phyloP scores from a whole-genome alignment of 2,329 filamentous ascomycete species.

The Fusarium sambucinum region DNA sequence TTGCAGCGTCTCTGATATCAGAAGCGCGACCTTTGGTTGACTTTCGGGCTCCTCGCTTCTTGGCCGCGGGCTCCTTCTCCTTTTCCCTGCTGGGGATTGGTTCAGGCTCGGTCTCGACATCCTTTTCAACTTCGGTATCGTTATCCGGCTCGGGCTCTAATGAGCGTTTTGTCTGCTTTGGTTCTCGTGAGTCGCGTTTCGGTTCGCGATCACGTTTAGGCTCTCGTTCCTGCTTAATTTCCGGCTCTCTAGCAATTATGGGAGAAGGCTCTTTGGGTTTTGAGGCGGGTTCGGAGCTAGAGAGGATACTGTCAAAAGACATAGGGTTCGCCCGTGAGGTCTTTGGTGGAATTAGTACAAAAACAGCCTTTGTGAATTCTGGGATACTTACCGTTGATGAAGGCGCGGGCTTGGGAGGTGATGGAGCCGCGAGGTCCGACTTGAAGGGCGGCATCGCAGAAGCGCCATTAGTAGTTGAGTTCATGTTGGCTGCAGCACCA shows the following conservation, averaged over 20 bases:
- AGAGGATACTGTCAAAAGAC: slow-evolving; percentile 96
- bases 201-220: slow-evolving; percentile 32
- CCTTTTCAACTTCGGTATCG: slow-evolving; percentile 53
- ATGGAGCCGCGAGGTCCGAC: slow-evolving; percentile 57
- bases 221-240: slow-evolving; percentile 34
- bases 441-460: slow-evolving; percentile 55
- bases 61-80: slow-evolving; percentile 47
- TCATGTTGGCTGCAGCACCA: slow-evolving; percentile 55
- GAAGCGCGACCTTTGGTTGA: slow-evolving; percentile 65
- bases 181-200: slow-evolving; percentile 39
- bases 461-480: slow-evolving; percentile 57
- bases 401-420: slow-evolving; percentile 56
- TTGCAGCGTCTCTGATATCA: slow-evolving; percentile 63
- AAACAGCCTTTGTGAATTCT: slow-evolving; percentile 10
- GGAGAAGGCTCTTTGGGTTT: slow-evolving; percentile 64
- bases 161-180: slow-evolving; percentile 49
- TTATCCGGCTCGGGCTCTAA: slow-evolving; percentile 46
- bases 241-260: slow-evolving; percentile 47
- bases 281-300: slow-evolving; percentile 76
- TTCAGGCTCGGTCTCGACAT: slow-evolving; percentile 53
- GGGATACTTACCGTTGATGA: slow-evolving; percentile 52
- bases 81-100: slow-evolving; percentile 46
- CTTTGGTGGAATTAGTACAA: slow-evolving; percentile 54
- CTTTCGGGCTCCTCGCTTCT: slow-evolving; percentile 51
- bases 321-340: slow-evolving; percentile 85